Base-by-base conservation (phyloP, 2,329 filamentous ascomycete species). In the Colletotrichum gloeosporioides region DNA sequence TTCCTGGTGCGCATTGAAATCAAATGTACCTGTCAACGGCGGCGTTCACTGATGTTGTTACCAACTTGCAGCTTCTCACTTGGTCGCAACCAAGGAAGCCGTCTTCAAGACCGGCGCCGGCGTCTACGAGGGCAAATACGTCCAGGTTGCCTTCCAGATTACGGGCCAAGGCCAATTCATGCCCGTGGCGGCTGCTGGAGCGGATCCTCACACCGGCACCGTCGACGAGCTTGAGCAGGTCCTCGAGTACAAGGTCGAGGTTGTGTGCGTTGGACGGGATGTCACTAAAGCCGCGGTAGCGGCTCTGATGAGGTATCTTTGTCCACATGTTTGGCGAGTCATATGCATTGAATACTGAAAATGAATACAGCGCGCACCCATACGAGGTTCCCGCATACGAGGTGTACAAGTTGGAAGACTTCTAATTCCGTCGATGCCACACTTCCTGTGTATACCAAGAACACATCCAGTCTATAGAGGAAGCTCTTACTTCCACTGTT, bases 201-300 rank as follows among this genome's bases (percentile, higher is more conserved):
- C 88, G 12, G 87, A 87, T 55, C 89, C 89, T 16, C 81, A 87
- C 74, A 88, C 89, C 63, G 89, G 89, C 8, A 79, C 84, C 18
- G 80, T 82, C 5, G 87, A 87, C 8, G 79, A 85, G 32, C 74
- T 90, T 32, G 88, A 89, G 79, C 82, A 87, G 66, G 84, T 90
- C 0, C 84, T 86, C 6, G 88, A 90, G 78, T 84, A 86, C 49
- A 85, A 83, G 70, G 87, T 88, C 5, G 89, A 90, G 82, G 84
- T 86, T 3, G 78, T 89, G 27, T 89, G 88, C 80, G 77, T 85
- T 16, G 87, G 87, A 0, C 81, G 82, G 71, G 86, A 89, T 9
- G 80, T 86, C 59, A 81, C 83, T 1, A 82, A 81, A 49, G 83
- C 84, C 36, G 88, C 86, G 10, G 88, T 90, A 0, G 84, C 85